phyloP scores from a whole-genome alignment of 2,329 filamentous ascomycete species.

The Sporothrix protearum region DNA sequence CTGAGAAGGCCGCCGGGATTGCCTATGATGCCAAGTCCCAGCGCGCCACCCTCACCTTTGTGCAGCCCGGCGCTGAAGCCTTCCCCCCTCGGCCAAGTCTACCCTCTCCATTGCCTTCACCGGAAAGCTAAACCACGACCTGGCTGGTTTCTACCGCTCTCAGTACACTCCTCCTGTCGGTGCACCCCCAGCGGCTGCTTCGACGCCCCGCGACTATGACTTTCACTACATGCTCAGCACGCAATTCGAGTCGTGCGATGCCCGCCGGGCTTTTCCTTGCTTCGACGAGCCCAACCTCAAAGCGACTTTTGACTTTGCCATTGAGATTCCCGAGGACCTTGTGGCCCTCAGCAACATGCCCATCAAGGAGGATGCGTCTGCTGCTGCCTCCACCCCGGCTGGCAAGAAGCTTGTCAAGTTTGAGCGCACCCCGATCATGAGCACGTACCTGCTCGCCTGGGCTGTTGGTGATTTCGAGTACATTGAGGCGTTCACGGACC shows the following conservation, averaged over 20 bases:
- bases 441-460: constrained; percentile 88
- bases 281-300: constrained; percentile 98
- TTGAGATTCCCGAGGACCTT: constrained; percentile 85
- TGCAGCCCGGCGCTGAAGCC: constrained; percentile 45
- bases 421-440: constrained; percentile 83
- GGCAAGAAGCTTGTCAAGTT: constrained; percentile 75
- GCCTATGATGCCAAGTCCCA: constrained; percentile 80
- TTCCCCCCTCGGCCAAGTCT: constrained; percentile 66
- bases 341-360: constrained; percentile 95
- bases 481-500: constrained; percentile 83
- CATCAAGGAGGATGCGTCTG: constrained; percentile 58
- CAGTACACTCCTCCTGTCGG: constrained; percentile 69
- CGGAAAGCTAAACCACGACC: constrained; percentile 82
- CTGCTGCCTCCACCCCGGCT: constrained; percentile 33
- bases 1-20: constrained; percentile 62
- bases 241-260: constrained; percentile 96
- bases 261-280: constrained; percentile 90
- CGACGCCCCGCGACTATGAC: constrained; percentile 70
- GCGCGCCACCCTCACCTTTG: constrained; percentile 74
- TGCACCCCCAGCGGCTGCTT: constrained; percentile 63
- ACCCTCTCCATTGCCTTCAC: constrained; percentile 61
- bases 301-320: constrained; percentile 88
- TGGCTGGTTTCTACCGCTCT: constrained; percentile 89
- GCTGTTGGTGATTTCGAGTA: constrained; percentile 97
- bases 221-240: constrained; percentile 82